phyloP scores from a whole-genome alignment of 352 stramenopile species.

The Pythium dissimile region DNA sequence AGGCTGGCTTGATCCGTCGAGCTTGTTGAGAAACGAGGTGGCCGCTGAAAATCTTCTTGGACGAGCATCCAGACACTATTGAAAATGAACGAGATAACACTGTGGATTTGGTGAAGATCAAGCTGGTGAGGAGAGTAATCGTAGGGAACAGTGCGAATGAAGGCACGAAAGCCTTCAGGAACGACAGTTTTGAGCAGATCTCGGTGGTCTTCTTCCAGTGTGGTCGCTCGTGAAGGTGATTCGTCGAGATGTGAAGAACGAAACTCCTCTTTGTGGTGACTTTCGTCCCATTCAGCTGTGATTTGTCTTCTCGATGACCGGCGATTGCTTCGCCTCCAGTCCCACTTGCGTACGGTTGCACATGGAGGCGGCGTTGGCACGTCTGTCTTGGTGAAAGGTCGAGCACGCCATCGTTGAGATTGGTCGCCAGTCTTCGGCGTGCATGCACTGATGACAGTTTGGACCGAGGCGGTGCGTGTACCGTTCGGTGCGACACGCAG shows the following conservation, averaged over 20 bases:
- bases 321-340: conserved; percentile 1
- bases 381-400: background rate
- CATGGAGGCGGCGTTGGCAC: background rate
- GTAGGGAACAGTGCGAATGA: conserved; percentile 25
- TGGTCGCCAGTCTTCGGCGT: background rate
- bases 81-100: conserved; percentile 43
- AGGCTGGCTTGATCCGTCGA: background rate
- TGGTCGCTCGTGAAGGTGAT: background rate
- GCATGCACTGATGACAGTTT: conserved; percentile 38
- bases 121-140: conserved; percentile 42
- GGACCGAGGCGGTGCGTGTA: conserved; percentile 1
- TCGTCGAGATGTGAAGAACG: too few relatives aligned
- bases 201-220: conserved; percentile 6
- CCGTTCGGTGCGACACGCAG: background rate
- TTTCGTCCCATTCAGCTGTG: too few relatives aligned
- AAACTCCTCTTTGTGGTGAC: too few relatives aligned
- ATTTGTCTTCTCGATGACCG: too few relatives aligned
- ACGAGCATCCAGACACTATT: conserved; percentile 46
- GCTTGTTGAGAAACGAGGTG: conserved; percentile 15
- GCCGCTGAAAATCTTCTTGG: conserved; percentile 27
- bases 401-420: conserved; percentile 5
- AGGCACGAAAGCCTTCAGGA: conserved; percentile 26
- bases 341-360: background rate
- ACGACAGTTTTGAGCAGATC: conserved; percentile 33
- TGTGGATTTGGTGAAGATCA: conserved; percentile 31